Percentiles rank a stretch among this genome's conserved stretches.
These are phyloP conservation scores for Stephanodiscus minutulus DNA, from an alignment of 108 stramenopile species.

Conservation along the genomic window DNA sequence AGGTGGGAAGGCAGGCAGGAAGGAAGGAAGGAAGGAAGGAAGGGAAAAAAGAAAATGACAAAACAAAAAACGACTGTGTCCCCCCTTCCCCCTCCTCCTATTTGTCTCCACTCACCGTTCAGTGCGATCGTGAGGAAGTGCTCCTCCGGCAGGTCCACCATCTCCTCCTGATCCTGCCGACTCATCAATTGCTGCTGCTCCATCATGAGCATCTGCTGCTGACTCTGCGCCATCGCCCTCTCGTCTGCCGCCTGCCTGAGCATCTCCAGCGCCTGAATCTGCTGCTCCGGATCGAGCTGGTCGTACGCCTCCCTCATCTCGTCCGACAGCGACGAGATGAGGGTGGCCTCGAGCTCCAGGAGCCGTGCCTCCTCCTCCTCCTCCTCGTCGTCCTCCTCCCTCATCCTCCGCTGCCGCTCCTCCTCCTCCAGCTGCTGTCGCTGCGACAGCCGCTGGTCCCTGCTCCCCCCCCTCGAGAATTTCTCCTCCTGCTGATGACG, in stretches of 20 bases:
- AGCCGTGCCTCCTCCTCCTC: too few relatives aligned
- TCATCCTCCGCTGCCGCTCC: too few relatives aligned
- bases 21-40: neutral
- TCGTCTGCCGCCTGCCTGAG: neutral
- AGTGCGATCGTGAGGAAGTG: slow-evolving; percentile 87
- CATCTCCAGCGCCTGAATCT: slow-evolving; percentile 15
- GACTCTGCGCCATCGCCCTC: neutral
- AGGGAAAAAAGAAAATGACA: neutral
- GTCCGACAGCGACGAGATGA: slow-evolving; percentile 4
- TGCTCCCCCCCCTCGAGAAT: neutral
- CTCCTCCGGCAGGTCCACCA: slow-evolving; percentile 51
- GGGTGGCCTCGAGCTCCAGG: too few relatives aligned
- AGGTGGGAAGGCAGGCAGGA: too few relatives aligned
- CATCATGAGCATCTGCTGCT: slow-evolving; percentile 12
- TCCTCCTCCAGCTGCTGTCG: too few relatives aligned
- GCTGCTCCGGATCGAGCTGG: slow-evolving; percentile 32
- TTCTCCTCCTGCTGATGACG: neutral
- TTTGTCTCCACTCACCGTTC: slow-evolving; percentile 64
- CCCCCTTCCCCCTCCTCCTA: neutral
- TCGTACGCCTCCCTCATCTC: slow-evolving; percentile 23
- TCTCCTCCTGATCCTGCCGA: slow-evolving; percentile 5
- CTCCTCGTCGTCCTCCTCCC: too few relatives aligned
- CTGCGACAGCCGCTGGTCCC: too few relatives aligned
- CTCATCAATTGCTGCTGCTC: neutral
- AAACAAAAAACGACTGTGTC: neutral